Evolutionary conservation across 2,329 filamentous ascomycete genomes (phyloP).

Genomic region (Paradendryphiella salina): DNA sequence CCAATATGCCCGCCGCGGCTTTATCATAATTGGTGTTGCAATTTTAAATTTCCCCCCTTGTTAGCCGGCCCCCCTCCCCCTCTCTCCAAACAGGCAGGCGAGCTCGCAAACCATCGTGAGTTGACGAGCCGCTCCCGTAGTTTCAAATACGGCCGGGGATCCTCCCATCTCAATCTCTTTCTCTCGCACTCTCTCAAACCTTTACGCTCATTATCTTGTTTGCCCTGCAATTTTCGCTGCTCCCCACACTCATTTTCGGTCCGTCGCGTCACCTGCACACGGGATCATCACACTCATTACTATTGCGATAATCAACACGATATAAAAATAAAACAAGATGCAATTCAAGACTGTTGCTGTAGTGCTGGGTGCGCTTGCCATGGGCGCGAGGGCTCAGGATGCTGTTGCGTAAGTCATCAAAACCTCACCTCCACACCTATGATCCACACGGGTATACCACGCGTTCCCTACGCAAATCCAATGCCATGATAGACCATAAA

Average conservation of each 20-base stretch:
- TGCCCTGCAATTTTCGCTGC: constrained; percentile 13
- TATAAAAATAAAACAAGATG: constrained; percentile 27
- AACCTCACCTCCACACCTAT: neutral
- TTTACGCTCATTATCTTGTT: constrained; percentile 24
- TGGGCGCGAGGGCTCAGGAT: constrained; percentile 33
- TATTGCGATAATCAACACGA: constrained; percentile 4
- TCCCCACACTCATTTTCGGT: constrained; percentile 33
- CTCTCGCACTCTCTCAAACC: constrained; percentile 25
- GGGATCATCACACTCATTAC: constrained; percentile 11
- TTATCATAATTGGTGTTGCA: constrained; percentile 18
- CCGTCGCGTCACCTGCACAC: constrained; percentile 4
- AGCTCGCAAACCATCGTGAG: constrained; percentile 21
- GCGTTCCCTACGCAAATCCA: neutral
- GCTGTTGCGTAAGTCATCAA: constrained; percentile 27
- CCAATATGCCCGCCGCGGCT: constrained; percentile 9
- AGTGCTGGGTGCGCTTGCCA: constrained; percentile 36
- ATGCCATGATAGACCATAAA: neutral
- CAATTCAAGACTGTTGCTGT: constrained; percentile 33
- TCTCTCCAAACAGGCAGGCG: constrained; percentile 8
- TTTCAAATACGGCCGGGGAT: constrained; percentile 35
- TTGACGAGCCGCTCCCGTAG: constrained; percentile 11
- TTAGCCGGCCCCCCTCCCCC: constrained; percentile 31
- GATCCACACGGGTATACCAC: constrained; percentile 1
- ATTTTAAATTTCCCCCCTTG: constrained; percentile 15
- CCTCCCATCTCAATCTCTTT: constrained; percentile 18